Percentiles rank a stretch among this genome's conserved stretches.
phyloP scores from a whole-genome alignment of 371 early-diverging fungal genomes.

The Actinomucor elegans region DNA sequence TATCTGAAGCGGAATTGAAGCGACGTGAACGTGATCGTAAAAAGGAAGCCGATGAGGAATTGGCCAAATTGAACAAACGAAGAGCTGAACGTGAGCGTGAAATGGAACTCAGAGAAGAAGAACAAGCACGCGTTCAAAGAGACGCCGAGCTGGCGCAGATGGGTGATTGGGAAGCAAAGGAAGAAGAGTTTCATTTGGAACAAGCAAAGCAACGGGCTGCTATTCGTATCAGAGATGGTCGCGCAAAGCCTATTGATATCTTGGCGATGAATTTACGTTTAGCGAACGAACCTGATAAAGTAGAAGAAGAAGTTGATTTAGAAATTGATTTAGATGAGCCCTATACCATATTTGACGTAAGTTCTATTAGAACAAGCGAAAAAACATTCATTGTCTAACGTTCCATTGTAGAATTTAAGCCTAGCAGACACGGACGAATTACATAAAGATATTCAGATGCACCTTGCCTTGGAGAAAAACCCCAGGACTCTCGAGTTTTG shows the following conservation, averaged over 20 bases:
- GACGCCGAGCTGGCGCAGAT: constrained; percentile 83
- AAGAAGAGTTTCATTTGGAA: constrained; percentile 88
- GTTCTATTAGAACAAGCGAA: neutral
- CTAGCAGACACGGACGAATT: constrained; percentile 75
- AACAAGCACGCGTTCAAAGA: constrained; percentile 69
- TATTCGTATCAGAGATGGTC: constrained; percentile 83
- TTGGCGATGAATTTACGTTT: constrained; percentile 86
- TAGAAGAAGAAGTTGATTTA: constrained; percentile 70
- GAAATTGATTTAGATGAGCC: constrained; percentile 89
- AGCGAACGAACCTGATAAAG: constrained; percentile 69
- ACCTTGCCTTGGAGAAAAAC: constrained; percentile 79
- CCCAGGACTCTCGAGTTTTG: constrained; percentile 78
- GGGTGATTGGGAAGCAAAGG: constrained; percentile 95
- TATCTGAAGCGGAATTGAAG: constrained; percentile 57
- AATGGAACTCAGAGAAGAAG: constrained; percentile 79
- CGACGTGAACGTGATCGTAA: constrained; percentile 63
- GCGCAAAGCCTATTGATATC: constrained; percentile 92
- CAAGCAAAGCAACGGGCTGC: constrained; percentile 91
- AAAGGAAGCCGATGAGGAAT: constrained; percentile 73
- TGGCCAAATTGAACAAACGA: constrained; percentile 78
- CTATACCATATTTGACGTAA: constrained; percentile 78
- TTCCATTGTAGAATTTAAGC: constrained; percentile 47
- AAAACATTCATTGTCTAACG: neutral
- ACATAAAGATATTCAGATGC: constrained; percentile 83
- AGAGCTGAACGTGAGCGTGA: constrained; percentile 84